Evolutionary conservation across 352 stramenopile species (phyloP).

Genomic region (Phytophthora idaei): DNA sequence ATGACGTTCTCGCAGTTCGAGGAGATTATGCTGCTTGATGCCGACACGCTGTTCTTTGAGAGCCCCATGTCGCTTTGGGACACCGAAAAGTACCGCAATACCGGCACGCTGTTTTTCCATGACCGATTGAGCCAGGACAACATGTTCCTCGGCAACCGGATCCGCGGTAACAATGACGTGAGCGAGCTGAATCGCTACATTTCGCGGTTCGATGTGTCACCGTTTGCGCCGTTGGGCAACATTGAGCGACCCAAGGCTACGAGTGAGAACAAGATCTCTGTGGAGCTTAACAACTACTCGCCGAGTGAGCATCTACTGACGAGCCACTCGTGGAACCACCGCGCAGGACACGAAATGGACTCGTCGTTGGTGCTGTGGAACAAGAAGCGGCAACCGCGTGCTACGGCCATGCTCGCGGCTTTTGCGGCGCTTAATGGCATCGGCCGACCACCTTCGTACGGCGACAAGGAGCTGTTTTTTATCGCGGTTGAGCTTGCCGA

Average conservation of each 20-base stretch:
- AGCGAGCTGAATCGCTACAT: conserved; percentile 57
- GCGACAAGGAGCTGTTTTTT: conserved; percentile 86
- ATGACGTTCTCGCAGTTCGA: conserved; percentile 73
- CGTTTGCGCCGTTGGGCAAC: conserved; percentile 41
- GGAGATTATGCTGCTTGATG: conserved; percentile 76
- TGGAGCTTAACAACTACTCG: conserved; percentile 43
- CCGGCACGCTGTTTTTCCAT: conserved; percentile 65
- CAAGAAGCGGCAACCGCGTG: conserved; percentile 68
- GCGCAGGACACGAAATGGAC: conserved; percentile 71
- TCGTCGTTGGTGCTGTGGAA: conserved; percentile 80
- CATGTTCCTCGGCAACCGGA: conserved; percentile 48
- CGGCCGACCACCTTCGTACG: conserved; percentile 53
- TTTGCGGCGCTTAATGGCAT: conserved; percentile 56
- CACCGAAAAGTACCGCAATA: conserved; percentile 50
- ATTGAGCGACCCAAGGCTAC: conserved; percentile 38
- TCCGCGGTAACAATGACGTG: conserved; percentile 31
- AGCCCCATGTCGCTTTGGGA: conserved; percentile 65
- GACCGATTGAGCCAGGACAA: conserved; percentile 49
- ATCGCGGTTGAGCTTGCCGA: conserved; percentile 71
- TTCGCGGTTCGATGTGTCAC: conserved; percentile 54
- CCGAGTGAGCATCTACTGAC: conserved; percentile 61
- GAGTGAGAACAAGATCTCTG: conserved; percentile 30
- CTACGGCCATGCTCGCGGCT: conserved; percentile 64
- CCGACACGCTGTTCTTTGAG: conserved; percentile 66
- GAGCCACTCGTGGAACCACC: conserved; percentile 72